A percentile compares a stretch with the other conserved stretches of the same genome.
Conservation (phyloP, 371 early-diverging fungal species). For the Mucor saturninus region DNA sequence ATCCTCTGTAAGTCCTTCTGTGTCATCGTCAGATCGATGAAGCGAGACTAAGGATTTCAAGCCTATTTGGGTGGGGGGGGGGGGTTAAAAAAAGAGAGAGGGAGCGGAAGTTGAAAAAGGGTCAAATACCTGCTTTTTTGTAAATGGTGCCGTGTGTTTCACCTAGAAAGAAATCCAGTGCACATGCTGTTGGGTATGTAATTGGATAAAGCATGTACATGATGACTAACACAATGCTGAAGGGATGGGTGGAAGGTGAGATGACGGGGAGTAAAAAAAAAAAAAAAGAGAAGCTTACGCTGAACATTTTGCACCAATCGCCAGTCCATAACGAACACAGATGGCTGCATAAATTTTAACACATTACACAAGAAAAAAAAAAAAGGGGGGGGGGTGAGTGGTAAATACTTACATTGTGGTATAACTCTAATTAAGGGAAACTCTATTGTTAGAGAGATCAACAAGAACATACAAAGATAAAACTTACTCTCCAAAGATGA, state of each 20-base stretch:
- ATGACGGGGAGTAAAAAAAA: not conserved
- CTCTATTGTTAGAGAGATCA: conserved; percentile 41
- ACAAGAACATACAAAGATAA: not conserved
- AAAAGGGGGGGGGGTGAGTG: no score
- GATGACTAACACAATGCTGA: conserved; percentile 63
- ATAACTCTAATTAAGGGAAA: conserved; percentile 27
- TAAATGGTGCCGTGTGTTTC: conserved; percentile 82
- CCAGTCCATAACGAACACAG: conserved; percentile 74
- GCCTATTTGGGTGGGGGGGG: conserved; percentile 29
- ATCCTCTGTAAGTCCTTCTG: conserved; percentile 84
- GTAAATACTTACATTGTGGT: conserved; percentile 33
- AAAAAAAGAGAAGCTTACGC: conserved; percentile 29
- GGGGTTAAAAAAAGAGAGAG: no score
- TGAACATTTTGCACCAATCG: conserved; percentile 80
- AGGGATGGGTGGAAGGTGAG: not conserved
- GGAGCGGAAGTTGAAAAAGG: no score
- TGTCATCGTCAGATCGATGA: conserved; percentile 70
- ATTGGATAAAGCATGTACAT: conserved; percentile 74
- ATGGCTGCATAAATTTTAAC: conserved; percentile 37
- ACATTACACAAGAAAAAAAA: not conserved
- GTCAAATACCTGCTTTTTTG: conserved; percentile 55
- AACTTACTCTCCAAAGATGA: conserved; percentile 91
- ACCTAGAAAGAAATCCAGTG: conserved; percentile 80
- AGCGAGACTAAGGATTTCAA: conserved; percentile 90
- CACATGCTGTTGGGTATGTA: conserved; percentile 79